These are phyloP conservation scores for Boletus tylopilopsis DNA, from an alignment of 768 basidiomycete genomes.

Conservation along the genomic window DNA sequence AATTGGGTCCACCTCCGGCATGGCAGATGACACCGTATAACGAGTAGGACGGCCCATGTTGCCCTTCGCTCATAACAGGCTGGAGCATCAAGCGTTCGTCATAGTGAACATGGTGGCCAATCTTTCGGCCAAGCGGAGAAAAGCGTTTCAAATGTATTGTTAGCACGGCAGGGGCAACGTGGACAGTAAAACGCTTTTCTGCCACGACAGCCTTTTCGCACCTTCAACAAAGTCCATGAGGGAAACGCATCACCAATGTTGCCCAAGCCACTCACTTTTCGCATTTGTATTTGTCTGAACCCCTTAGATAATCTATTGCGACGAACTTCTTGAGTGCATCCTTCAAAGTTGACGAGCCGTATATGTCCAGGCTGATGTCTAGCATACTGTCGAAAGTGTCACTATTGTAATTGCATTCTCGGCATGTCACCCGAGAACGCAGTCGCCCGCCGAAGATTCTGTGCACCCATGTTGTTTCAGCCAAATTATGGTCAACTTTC, in stretches of 20 bases:
- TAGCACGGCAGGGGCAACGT: constrained; percentile 82
- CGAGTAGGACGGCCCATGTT: constrained; percentile 74
- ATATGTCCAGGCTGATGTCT: constrained; percentile 90
- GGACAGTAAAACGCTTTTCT: constrained; percentile 84
- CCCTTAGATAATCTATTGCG: constrained; percentile 76
- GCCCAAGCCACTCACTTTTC: constrained; percentile 73
- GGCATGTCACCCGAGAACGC: constrained; percentile 87
- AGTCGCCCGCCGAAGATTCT: constrained; percentile 90
- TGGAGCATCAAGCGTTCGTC: constrained; percentile 68
- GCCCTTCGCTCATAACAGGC: constrained; percentile 79
- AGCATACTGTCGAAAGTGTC: constrained; percentile 96
- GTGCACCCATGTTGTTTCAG: constrained; percentile 92
- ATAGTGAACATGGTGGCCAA: constrained; percentile 74
- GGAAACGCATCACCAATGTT: neutral
- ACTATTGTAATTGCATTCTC: constrained; percentile 76
- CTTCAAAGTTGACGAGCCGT: constrained; percentile 54
- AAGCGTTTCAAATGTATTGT: constrained; percentile 97
- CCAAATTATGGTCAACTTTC: constrained; percentile 65
- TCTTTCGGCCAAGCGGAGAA: constrained; percentile 85
- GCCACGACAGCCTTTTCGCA: constrained; percentile 92
- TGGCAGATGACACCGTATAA: constrained; percentile 93
- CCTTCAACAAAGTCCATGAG: constrained; percentile 39
- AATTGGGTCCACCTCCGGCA: constrained; percentile 88
- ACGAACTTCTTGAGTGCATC: constrained; percentile 80
- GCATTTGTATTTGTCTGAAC: constrained; percentile 96